phyloP scores from a whole-genome alignment of 768 basidiomycete genomes.

The Ramaria rubella region DNA sequence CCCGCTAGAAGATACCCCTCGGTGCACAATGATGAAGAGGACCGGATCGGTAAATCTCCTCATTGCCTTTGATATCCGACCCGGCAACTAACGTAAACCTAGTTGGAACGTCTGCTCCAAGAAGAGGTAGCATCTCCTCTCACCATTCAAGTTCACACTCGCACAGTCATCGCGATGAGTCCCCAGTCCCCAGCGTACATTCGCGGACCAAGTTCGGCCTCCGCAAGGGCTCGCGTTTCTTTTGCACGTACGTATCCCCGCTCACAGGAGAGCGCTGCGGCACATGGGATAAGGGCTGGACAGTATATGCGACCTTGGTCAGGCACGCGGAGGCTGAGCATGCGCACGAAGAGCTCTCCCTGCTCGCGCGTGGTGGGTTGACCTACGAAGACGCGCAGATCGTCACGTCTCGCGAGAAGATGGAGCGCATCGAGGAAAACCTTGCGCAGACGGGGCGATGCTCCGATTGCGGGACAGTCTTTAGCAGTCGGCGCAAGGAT shows the following conservation, averaged over 20 bases:
- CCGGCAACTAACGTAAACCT: no score
- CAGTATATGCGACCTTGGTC: constrained; percentile 3
- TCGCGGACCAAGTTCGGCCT: constrained; percentile 1
- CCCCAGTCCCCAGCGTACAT: neutral
- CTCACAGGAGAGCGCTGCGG: constrained; percentile 1
- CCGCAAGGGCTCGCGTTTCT: constrained; percentile 2
- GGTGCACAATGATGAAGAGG: neutral
- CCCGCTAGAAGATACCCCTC: neutral
- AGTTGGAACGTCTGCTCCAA: no score
- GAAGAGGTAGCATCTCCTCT: no score
- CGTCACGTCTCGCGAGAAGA: constrained; percentile 4
- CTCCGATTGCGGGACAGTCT: constrained; percentile 6
- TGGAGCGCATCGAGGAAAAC: constrained; percentile 4
- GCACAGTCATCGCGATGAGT: neutral
- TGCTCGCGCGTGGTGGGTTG: constrained; percentile 1
- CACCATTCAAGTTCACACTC: neutral
- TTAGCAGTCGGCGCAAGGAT: constrained; percentile 6
- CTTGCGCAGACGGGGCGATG: constrained; percentile 1
- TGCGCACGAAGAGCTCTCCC: neutral
- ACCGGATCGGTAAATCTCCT: no score
- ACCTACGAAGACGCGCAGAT: constrained; percentile 1
- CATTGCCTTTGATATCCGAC: no score
- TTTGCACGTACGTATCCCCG: constrained; percentile 5
- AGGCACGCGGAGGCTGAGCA: constrained; percentile 6
- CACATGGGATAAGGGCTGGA: constrained; percentile 7